These are phyloP conservation scores for Sarocladiaceae sp. DNA, from an alignment of 2,329 filamentous ascomycete species.

Conservation along the genomic window DNA sequence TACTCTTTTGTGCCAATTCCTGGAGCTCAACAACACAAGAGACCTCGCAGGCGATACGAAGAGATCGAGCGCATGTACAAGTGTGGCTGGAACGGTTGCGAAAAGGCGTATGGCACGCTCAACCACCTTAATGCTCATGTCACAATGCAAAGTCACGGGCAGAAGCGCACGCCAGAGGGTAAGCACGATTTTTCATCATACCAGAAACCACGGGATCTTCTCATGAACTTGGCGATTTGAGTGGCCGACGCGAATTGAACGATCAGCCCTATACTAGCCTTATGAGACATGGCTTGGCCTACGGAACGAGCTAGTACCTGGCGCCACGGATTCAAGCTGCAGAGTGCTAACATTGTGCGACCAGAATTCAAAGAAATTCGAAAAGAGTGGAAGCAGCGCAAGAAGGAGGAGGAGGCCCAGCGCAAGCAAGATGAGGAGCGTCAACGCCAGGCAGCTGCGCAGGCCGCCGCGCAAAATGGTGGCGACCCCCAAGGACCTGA, in stretches of 20 bases:
- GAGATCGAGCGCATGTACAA: slow-evolving; percentile 99
- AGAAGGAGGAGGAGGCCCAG: slow-evolving; percentile 94
- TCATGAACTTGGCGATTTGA: background rate
- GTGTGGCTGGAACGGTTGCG: slow-evolving; percentile 96
- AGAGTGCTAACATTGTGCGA: slow-evolving; percentile 7
- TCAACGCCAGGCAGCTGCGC: slow-evolving; percentile 42
- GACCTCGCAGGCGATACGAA: slow-evolving; percentile 88
- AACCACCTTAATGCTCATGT: slow-evolving; percentile 98
- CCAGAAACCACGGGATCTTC: background rate
- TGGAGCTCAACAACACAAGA: slow-evolving; percentile 94
- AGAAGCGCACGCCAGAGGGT: slow-evolving; percentile 97
- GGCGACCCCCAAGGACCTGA: slow-evolving; percentile 41
- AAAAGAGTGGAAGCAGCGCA: slow-evolving; percentile 98
- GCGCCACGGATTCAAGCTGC: background rate
- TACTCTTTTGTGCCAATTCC: slow-evolving; percentile 98
- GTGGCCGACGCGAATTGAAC: background rate
- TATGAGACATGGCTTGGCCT: slow-evolving; percentile 4
- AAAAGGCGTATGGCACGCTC: slow-evolving; percentile 96
- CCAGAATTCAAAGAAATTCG: slow-evolving; percentile 99
- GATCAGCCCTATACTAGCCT: slow-evolving; percentile 9
- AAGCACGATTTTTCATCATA: slow-evolving; percentile 32
- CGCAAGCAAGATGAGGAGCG: slow-evolving; percentile 92
- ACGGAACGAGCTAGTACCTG: slow-evolving; percentile 5
- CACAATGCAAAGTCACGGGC: slow-evolving; percentile 95
- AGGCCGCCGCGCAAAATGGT: slow-evolving; percentile 50